phyloP scores from a whole-genome alignment of 2,329 filamentous ascomycete species.

The Sporothrix curviconia region DNA sequence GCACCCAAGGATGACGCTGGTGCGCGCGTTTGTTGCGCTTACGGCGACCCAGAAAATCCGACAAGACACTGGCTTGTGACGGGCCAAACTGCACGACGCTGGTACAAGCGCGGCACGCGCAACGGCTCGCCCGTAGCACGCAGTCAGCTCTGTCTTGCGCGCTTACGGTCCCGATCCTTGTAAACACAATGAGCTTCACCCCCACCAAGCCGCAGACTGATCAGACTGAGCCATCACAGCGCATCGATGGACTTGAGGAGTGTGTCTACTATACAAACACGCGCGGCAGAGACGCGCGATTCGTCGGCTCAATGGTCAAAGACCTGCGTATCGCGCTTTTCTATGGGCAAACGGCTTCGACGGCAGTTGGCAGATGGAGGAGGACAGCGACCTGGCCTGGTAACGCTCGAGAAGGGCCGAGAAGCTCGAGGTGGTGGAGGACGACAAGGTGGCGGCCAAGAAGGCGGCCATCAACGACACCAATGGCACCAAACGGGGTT shows the following conservation, averaged over 20 bases:
- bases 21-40: slow-evolving; percentile 28
- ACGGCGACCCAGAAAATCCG: slow-evolving; percentile 24
- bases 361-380: slow-evolving; percentile 7
- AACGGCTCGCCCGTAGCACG: too few species aligned
- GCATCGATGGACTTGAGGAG: too few species aligned
- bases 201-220: too few species aligned
- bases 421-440: background rate
- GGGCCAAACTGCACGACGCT: slow-evolving; percentile 23
- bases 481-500: background rate
- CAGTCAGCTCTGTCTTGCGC: too few species aligned
- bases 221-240: too few species aligned
- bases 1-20: slow-evolving; percentile 21
- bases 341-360: slow-evolving; percentile 17
- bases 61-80: slow-evolving; percentile 29
- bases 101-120: slow-evolving; percentile 23
- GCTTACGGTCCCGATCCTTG: too few species aligned
- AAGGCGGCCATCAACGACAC: background rate
- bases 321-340: slow-evolving; percentile 20
- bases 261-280: too few species aligned
- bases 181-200: too few species aligned
- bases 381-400: slow-evolving; percentile 6
- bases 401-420: slow-evolving; percentile 3
- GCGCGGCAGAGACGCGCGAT: too few species aligned
- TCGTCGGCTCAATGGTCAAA: too few species aligned
- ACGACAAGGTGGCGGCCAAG: background rate